Conservation (phyloP, 352 stramenopile genomes). For the Globisporangium paroecandrum region DNA sequence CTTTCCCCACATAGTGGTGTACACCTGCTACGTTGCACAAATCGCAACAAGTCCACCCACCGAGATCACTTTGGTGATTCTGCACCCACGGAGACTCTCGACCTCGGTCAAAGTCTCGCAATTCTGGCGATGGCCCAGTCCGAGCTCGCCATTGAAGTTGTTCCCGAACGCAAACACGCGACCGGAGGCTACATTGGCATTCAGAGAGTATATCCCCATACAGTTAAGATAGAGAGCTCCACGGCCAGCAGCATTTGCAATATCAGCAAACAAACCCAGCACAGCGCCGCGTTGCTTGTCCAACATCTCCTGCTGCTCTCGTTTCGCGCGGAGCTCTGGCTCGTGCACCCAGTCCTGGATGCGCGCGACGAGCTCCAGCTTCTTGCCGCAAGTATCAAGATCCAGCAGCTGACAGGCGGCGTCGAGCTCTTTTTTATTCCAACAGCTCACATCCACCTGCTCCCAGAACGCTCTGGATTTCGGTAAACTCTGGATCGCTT, state of each 20-base stretch:
- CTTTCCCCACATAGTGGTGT: background rate
- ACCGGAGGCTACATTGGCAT: constrained; percentile 29
- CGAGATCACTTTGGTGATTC: constrained; percentile 45
- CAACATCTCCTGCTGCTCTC: constrained; percentile 30
- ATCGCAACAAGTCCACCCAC: constrained; percentile 17
- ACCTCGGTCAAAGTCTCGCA: constrained; percentile 49
- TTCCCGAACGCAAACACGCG: constrained; percentile 66
- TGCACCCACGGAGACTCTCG: constrained; percentile 40
- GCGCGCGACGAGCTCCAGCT: constrained; percentile 54
- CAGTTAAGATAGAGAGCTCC: background rate
- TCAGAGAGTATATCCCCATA: background rate
- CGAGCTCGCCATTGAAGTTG: constrained; percentile 66
- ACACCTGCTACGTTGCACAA: background rate
- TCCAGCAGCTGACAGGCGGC: constrained; percentile 57
- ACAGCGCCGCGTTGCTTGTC: constrained; percentile 38
- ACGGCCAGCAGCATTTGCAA: background rate
- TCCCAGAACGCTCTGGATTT: constrained; percentile 65
- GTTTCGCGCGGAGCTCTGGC: constrained; percentile 37
- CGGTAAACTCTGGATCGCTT: constrained; percentile 46
- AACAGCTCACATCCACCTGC: constrained; percentile 42
- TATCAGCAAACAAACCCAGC: constrained; percentile 27
- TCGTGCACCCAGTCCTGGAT: constrained; percentile 75
- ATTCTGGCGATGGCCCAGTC: constrained; percentile 44
- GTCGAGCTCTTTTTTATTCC: constrained; percentile 53
- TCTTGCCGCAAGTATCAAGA: constrained; percentile 46